Evolutionary conservation across 2,329 filamentous ascomycete genomes (phyloP).

Genomic region (Cercospora sojina): DNA sequence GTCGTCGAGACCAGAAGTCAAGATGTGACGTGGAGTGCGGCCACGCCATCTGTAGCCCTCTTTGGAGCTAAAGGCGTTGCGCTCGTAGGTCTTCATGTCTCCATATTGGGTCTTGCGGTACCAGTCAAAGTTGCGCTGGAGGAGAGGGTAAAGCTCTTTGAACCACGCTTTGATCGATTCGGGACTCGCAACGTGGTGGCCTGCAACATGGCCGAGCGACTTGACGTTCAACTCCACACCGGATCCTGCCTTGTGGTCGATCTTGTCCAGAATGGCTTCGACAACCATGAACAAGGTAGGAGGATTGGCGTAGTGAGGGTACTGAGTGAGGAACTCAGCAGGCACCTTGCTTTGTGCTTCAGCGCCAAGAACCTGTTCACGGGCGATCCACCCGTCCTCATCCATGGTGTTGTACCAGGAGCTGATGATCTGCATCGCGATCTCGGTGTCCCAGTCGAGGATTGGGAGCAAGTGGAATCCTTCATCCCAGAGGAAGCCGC

Average conservation of each 20-base stretch:
- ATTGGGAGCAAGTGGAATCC: constrained; percentile 92
- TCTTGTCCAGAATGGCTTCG: constrained; percentile 77
- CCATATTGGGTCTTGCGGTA: constrained; percentile 89
- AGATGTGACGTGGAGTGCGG: constrained; percentile 77
- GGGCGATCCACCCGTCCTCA: constrained; percentile 93
- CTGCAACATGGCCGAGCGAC: constrained; percentile 39
- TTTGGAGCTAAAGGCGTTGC: constrained; percentile 75
- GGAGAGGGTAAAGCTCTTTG: constrained; percentile 75
- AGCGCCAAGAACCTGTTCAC: constrained; percentile 88
- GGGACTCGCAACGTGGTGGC: constrained; percentile 62
- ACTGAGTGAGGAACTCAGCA: constrained; percentile 87
- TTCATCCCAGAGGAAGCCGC: constrained; percentile 97
- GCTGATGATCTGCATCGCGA: constrained; percentile 81
- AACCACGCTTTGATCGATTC: constrained; percentile 71
- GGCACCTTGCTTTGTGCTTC: constrained; percentile 96
- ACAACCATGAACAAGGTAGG: constrained; percentile 91
- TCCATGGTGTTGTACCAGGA: constrained; percentile 98
- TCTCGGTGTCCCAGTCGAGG: constrained; percentile 88
- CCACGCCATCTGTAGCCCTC: constrained; percentile 96
- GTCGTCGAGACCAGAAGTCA: constrained; percentile 93
- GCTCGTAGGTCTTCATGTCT: constrained; percentile 87
- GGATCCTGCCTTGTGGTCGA: constrained; percentile 51
- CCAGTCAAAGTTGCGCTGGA: constrained; percentile 90
- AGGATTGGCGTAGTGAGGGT: constrained; percentile 96
- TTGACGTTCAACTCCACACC: constrained; percentile 32